Evolutionary conservation across 2,329 filamentous ascomycete genomes (phyloP), one percentile per base, ranked within the genome.

Genomic region (Sclerotinia glacialis): DNA sequence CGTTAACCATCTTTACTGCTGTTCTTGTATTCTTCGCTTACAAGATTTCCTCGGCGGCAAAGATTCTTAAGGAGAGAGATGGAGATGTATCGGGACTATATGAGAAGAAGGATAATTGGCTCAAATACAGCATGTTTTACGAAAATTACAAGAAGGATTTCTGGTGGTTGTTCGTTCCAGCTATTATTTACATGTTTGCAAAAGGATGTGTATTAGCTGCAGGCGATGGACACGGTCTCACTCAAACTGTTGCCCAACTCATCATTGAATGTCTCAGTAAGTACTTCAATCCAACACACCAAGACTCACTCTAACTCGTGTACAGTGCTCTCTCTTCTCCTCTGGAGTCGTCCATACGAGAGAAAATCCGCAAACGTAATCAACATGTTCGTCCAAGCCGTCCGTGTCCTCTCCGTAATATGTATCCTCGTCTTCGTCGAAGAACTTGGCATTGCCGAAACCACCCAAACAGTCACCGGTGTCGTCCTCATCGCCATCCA

Each of bases 61-160:
- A 83, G 70, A 85, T 86, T 73, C 89, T 92, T 71, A 94, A 91
- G 82, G 84, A 87, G 74, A 74, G 82, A 40, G 89, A 96, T 71
- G 94, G 94, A 67, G 90, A 93, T 75, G 79, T 85, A 0, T 82
- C 83, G 21, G 86, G 82, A 16, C 83, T 99, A 11, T 98, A 93
- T 78, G 91, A 97, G 68, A 85, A 98, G 79, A 96, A 95, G 82
- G 86, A 90, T 67, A 88, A 89, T 50, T 97, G 95, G 93, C 84
- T 92, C 77, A 96, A 95, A 81, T 99, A 99, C 83, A 95, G 91
- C 74, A 83, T 97, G 69, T 98, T 99, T 80, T 99, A 99, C 81
- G 95, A 98, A 75, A 89, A 89, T 73, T 98, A 97, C 83, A 93
- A 92, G 81, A 92, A 91, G 78, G 87, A 89, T 73, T 97, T 94